Conservation (phyloP, 140 eudicot species). For the Cichorium intybus region DNA sequence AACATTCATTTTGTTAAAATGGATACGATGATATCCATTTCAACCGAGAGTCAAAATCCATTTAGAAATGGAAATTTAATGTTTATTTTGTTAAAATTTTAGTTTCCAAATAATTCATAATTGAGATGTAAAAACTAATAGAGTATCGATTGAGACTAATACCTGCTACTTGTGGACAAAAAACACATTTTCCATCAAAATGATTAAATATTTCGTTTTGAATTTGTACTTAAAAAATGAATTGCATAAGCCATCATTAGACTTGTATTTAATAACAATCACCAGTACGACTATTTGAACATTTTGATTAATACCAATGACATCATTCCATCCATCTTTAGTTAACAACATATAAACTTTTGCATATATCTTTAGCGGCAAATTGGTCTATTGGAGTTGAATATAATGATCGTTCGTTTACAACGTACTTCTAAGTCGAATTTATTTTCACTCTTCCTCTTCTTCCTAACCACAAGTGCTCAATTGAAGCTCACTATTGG, state of each 20-base stretch:
- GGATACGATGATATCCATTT: background rate
- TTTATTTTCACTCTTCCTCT: slow-evolving; percentile 1
- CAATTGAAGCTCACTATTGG: background rate
- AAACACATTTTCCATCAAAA: slow-evolving; percentile 22
- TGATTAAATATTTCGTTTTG: slow-evolving; percentile 21
- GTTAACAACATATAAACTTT: slow-evolving; percentile 9
- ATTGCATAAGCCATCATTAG: background rate
- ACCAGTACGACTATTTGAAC: background rate
- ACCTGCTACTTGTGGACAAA: slow-evolving; percentile 28
- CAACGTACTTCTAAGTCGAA: background rate
- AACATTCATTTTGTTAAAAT: no score
- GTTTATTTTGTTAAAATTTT: background rate
- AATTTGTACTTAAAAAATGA: background rate
- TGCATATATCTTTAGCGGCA: background rate
- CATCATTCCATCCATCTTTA: background rate
- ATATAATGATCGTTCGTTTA: background rate
- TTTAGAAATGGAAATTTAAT: background rate
- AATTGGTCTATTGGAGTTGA: background rate
- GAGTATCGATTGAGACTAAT: slow-evolving; percentile 17
- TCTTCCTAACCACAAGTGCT: background rate
- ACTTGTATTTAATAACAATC: background rate
- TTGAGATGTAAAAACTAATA: slow-evolving; percentile 1
- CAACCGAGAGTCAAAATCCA: background rate
- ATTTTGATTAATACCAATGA: slow-evolving; percentile 5
- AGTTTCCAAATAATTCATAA: slow-evolving; percentile 8